Percentiles rank a stretch among this genome's conserved stretches.
phyloP scores from a whole-genome alignment of 2,329 filamentous ascomycete species.

The Verticillium dahliae region DNA sequence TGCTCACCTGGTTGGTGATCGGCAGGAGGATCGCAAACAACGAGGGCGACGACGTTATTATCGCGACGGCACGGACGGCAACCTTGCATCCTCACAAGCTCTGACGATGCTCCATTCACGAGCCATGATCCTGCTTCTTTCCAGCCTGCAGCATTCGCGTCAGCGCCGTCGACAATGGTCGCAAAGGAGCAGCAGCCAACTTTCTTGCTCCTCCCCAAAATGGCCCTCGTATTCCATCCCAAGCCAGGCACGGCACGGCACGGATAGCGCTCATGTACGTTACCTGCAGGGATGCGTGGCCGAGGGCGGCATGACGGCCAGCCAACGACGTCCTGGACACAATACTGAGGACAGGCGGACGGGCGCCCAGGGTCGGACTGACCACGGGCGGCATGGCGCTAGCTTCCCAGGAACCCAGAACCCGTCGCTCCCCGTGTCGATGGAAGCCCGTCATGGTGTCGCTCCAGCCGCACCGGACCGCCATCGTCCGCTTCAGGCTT shows the following conservation, averaged over 20 bases:
- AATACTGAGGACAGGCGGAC: neutral
- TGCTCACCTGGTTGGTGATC: neutral
- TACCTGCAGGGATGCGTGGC: slow-evolving; percentile 9
- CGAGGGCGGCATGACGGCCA: slow-evolving; percentile 1
- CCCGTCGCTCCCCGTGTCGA: neutral
- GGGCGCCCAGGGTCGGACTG: neutral
- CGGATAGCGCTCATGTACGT: slow-evolving; percentile 6
- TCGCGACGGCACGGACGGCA: neutral
- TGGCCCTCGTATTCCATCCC: slow-evolving; percentile 10
- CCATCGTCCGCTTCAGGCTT: neutral
- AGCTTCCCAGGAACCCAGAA: neutral
- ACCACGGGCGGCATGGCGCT: neutral
- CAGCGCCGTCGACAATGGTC: neutral
- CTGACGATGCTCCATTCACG: neutral
- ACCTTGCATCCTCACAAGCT: neutral
- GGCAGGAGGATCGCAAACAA: neutral
- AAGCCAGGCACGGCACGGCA: slow-evolving; percentile 1
- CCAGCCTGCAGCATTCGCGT: neutral
- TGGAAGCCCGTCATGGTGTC: neutral
- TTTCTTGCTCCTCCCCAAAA: neutral
- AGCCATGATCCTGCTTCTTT: neutral
- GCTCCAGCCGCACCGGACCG: slow-evolving; percentile 1
- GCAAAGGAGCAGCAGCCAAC: neutral
- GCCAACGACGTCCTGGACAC: neutral
- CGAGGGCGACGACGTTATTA: neutral